Percentiles rank a stretch among this genome's conserved stretches.
Evolutionary conservation across 495 filamentous ascomycete genomes (phyloP).

Genomic region (Penicillium taxi): DNA sequence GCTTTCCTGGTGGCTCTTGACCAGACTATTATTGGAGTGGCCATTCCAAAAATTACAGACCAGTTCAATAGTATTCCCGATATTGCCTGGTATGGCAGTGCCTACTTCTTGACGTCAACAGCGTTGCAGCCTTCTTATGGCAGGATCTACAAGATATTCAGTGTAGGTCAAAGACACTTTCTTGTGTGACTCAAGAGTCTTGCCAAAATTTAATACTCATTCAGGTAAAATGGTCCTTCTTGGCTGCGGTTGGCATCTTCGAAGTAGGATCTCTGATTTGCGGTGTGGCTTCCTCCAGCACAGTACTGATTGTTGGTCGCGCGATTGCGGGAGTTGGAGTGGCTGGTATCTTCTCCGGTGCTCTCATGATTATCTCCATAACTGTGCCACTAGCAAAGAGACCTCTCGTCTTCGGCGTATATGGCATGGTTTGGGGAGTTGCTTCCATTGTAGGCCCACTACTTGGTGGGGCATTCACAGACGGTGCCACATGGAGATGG

Average conservation of each 20-base stretch:
- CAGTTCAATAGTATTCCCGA: slow-evolving; percentile 36
- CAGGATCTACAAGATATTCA: slow-evolving; percentile 25
- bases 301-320: slow-evolving; percentile 65
- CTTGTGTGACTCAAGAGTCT: too few relatives aligned
- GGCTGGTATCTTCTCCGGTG: slow-evolving; percentile 64
- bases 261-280: slow-evolving; percentile 67
- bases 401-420: slow-evolving; percentile 58
- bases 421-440: slow-evolving; percentile 65
- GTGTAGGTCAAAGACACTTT: too few relatives aligned
- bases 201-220: too few relatives aligned
- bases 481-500: slow-evolving; percentile 68
- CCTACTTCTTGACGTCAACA: slow-evolving; percentile 28
- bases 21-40: slow-evolving; percentile 39
- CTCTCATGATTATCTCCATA: slow-evolving; percentile 55
- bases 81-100: slow-evolving; percentile 41
- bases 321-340: slow-evolving; percentile 67
- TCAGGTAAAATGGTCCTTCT: slow-evolving; percentile 51
- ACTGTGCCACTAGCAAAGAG: slow-evolving; percentile 57
- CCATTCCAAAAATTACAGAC: slow-evolving; percentile 39
- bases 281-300: slow-evolving; percentile 57
- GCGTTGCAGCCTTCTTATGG: slow-evolving; percentile 28
- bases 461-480: slow-evolving; percentile 49
- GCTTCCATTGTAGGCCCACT: slow-evolving; percentile 61
- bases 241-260: slow-evolving; percentile 59
- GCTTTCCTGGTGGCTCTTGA: slow-evolving; percentile 47